These are phyloP conservation scores for Gautieria morchelliformis DNA, from an alignment of 768 basidiomycete genomes.

Conservation along the genomic window DNA sequence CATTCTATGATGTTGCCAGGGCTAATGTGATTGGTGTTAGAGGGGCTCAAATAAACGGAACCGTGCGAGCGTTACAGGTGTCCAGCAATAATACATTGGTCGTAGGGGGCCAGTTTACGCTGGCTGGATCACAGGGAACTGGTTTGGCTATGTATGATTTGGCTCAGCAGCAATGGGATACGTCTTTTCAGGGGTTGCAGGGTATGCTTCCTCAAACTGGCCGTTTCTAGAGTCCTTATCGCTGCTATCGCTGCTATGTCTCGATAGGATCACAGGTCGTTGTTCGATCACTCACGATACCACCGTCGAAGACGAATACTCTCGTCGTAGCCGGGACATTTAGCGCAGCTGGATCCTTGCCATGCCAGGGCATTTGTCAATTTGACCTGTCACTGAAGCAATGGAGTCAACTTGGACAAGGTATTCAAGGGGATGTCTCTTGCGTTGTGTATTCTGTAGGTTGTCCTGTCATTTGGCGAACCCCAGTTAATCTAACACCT, in stretches of 20 bases:
- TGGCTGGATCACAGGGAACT: constrained; percentile 44
- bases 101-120: constrained; percentile 77
- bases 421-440: constrained; percentile 73
- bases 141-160: constrained; percentile 82
- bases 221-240: background rate
- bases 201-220: constrained; percentile 15
- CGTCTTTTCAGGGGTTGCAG: constrained; percentile 52
- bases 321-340: constrained; percentile 89
- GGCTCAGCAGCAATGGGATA: constrained; percentile 48
- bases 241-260: constrained; percentile 1
- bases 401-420: constrained; percentile 74
- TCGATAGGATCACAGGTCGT: constrained; percentile 43
- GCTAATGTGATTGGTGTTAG: constrained; percentile 42
- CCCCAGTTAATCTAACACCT: constrained; percentile 9
- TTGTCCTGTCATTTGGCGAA: constrained; percentile 9
- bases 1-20: constrained; percentile 55
- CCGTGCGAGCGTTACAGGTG: constrained; percentile 69
- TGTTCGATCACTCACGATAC: constrained; percentile 62
- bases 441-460: constrained; percentile 74
- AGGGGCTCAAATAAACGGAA: constrained; percentile 61
- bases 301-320: constrained; percentile 46
- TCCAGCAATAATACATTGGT: constrained; percentile 52
- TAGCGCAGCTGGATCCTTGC: constrained; percentile 59
- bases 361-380: constrained; percentile 71
- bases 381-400: constrained; percentile 59